A percentile compares a stretch with the other conserved stretches of the same genome.
Conservation (phyloP, 1,284 basidiomycete genomes). For the Vanrija humicola region DNA sequence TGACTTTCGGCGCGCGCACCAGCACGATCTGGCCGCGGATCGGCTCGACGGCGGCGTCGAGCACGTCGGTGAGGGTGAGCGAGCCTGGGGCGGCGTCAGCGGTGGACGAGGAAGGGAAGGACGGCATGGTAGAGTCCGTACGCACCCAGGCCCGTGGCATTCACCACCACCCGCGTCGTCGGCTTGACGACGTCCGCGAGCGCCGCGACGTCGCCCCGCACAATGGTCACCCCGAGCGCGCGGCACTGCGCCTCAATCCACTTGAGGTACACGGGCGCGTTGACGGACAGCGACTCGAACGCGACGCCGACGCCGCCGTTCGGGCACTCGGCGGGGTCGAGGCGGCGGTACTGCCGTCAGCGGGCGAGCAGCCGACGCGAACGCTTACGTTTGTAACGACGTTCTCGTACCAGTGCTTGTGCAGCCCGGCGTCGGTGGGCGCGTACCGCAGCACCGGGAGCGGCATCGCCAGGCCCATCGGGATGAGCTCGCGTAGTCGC, state of each 20-base stretch:
- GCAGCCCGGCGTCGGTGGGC: slow-evolving; percentile 16
- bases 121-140: too few relatives aligned
- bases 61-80: slow-evolving; percentile 10
- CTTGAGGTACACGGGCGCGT: slow-evolving; percentile 15
- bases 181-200: slow-evolving; percentile 8
- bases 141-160: slow-evolving; percentile 11
- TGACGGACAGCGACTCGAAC: slow-evolving; percentile 20
- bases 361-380: neutral
- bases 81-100: slow-evolving; percentile 6
- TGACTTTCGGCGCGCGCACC: slow-evolving; percentile 14
- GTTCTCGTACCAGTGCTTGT: slow-evolving; percentile 20
- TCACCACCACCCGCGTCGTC: slow-evolving; percentile 5
- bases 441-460: slow-evolving; percentile 21
- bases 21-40: slow-evolving; percentile 20
- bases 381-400: slow-evolving; percentile 8
- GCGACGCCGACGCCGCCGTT: slow-evolving; percentile 15
- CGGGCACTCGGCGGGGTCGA: slow-evolving; percentile 12
- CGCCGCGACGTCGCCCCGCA: slow-evolving; percentile 1
- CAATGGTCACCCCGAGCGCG: slow-evolving; percentile 13
- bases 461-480: slow-evolving; percentile 17
- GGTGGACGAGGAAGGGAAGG: neutral
- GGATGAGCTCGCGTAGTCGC: slow-evolving; percentile 15
- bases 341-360: slow-evolving; percentile 14
- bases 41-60: slow-evolving; percentile 14
- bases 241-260: slow-evolving; percentile 19